Percentiles rank a stretch among this genome's conserved stretches.
Evolutionary conservation across 2,329 filamentous ascomycete genomes (phyloP).

Genomic region (Ceratocystis eucalypticola): DNA sequence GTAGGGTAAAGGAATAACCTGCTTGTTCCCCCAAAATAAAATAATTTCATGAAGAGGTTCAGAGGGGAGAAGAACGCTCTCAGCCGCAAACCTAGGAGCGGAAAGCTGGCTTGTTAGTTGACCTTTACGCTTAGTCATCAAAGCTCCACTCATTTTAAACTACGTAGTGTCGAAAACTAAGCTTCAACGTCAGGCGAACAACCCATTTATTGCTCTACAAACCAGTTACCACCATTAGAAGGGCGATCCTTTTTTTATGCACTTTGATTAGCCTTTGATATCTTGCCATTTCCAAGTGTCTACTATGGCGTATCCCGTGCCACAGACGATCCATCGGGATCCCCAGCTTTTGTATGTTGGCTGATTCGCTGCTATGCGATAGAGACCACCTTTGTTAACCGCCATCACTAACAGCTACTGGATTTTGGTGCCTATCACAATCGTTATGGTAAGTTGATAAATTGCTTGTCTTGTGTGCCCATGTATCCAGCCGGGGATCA

Average conservation of each 20-base stretch:
- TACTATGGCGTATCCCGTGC: slow-evolving; percentile 20
- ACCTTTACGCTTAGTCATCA: slow-evolving; percentile 13
- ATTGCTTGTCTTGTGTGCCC: background rate
- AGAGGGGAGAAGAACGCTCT: background rate
- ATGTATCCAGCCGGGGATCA: background rate
- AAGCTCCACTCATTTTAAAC: background rate
- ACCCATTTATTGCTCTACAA: background rate
- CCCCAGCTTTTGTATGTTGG: slow-evolving; percentile 80
- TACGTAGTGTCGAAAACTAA: background rate
- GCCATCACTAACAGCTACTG: slow-evolving; percentile 57
- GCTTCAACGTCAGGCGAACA: background rate
- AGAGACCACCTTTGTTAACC: slow-evolving; percentile 22
- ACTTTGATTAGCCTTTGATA: background rate
- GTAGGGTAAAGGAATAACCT: background rate
- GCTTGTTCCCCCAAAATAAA: background rate
- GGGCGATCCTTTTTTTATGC: no score
- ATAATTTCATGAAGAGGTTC: background rate
- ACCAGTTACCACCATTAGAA: background rate
- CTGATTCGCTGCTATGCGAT: background rate
- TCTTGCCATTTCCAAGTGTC: background rate
- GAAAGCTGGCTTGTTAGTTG: slow-evolving; percentile 19
- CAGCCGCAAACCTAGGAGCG: background rate
- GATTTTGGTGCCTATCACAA: slow-evolving; percentile 93
- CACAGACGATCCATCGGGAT: slow-evolving; percentile 94
- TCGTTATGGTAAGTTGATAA: slow-evolving; percentile 58